These are phyloP conservation scores for Phoma sp. DNA, from an alignment of 2,329 filamentous ascomycete genomes.

Conservation along the genomic window DNA sequence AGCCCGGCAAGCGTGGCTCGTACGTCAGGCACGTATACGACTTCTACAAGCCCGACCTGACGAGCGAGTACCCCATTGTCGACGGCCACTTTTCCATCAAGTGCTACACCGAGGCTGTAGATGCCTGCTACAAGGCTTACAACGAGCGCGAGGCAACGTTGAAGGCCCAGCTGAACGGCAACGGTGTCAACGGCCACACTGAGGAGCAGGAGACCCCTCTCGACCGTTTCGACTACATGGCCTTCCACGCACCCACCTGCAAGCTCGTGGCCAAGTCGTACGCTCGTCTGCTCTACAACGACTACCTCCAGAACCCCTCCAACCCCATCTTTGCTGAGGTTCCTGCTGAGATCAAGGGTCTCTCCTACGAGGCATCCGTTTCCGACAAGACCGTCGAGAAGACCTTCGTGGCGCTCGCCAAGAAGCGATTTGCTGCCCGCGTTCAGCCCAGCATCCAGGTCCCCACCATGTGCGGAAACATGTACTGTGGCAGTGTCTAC, in stretches of 20 bases:
- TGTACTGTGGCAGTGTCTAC: constrained; percentile 63
- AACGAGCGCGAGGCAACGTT: constrained; percentile 58
- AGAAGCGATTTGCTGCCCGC: constrained; percentile 59
- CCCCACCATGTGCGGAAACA: constrained; percentile 63
- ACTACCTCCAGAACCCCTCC: constrained; percentile 56
- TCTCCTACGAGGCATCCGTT: constrained; percentile 57
- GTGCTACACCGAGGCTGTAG: constrained; percentile 62
- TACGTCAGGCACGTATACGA: constrained; percentile 62
- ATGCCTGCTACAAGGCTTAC: constrained; percentile 63
- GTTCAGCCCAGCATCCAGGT: constrained; percentile 60
- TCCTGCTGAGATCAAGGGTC: constrained; percentile 56
- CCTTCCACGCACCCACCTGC: constrained; percentile 63
- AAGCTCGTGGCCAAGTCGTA: constrained; percentile 64
- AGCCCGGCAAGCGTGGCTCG: constrained; percentile 58
- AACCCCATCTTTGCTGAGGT: constrained; percentile 60
- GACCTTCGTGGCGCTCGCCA: constrained; percentile 60
- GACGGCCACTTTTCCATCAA: constrained; percentile 62
- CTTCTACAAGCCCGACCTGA: constrained; percentile 64
- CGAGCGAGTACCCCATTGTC: constrained; percentile 62
- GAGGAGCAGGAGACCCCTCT: constrained; percentile 54
- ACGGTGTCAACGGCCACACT: constrained; percentile 44
- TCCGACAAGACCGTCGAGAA: constrained; percentile 62
- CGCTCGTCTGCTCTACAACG: constrained; percentile 61
- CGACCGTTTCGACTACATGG: constrained; percentile 63
- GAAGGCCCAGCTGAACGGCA: constrained; percentile 54